These are phyloP conservation scores for Blastomyces gilchristii DNA, from an alignment of 2,329 filamentous ascomycete genomes.

Conservation along the genomic window DNA sequence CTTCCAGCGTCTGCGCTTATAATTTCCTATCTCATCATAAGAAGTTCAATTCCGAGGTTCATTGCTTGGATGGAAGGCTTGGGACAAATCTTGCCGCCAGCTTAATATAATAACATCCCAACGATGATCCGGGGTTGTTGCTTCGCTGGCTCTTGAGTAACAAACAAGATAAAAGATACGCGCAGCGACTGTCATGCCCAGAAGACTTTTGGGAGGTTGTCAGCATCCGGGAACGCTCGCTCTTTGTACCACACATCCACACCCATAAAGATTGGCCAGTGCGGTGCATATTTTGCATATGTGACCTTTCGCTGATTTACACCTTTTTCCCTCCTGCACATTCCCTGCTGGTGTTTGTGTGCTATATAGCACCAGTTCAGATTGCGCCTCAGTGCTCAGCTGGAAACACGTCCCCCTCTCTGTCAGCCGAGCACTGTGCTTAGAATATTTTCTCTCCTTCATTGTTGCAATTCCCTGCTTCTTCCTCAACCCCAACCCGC, in stretches of 20 bases:
- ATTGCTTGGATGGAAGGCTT: background rate
- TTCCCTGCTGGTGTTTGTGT: conserved; percentile 1
- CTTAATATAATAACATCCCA: background rate
- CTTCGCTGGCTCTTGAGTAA: conserved; percentile 3
- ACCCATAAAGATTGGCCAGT: background rate
- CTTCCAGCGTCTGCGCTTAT: background rate
- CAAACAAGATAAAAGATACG: background rate
- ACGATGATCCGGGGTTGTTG: background rate
- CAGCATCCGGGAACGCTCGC: conserved; percentile 6
- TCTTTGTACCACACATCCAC: conserved; percentile 10
- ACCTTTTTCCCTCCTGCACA: background rate
- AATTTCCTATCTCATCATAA: background rate
- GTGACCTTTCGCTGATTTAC: conserved; percentile 4
- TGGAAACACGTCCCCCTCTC: background rate
- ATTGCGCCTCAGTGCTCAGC: background rate
- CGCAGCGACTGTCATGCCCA: background rate
- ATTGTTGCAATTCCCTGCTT: conserved; percentile 17
- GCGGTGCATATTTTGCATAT: conserved; percentile 6
- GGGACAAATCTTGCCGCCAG: background rate
- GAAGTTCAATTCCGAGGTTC: background rate
- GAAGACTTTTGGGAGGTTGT: conserved; percentile 6
- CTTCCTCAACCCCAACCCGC: conserved; percentile 4
- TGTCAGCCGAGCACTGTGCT: background rate
- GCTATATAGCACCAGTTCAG: conserved; percentile 10
- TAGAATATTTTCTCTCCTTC: background rate